A percentile compares a stretch with the other conserved stretches of the same genome.
Conservation (phyloP, 2,329 filamentous ascomycete species). For the Phoma sp. region DNA sequence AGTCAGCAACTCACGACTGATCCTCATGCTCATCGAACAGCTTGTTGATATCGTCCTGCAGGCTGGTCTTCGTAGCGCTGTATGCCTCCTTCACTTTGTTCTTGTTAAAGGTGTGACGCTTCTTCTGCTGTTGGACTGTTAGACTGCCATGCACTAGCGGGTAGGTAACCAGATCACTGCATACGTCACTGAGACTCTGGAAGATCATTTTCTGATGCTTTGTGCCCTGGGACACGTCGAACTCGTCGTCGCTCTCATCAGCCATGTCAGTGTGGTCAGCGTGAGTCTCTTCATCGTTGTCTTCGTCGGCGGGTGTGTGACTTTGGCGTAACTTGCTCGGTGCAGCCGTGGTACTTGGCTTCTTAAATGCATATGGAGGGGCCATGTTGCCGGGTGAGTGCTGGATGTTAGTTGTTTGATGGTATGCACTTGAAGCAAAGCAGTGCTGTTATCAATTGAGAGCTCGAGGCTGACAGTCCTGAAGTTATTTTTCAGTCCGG, state of each 20-base stretch:
- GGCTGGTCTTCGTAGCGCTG: constrained; percentile 6
- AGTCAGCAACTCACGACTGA: constrained; percentile 33
- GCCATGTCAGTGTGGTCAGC: constrained; percentile 9
- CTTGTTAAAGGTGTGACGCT: constrained; percentile 30
- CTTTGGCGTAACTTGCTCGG: constrained; percentile 16
- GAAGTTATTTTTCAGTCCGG: neutral
- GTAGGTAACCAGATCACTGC: constrained; percentile 9
- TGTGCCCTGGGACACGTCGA: constrained; percentile 14
- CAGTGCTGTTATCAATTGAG: no score
- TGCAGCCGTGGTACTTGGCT: constrained; percentile 5
- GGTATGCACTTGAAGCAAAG: constrained; percentile 7
- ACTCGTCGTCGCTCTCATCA: constrained; percentile 8
- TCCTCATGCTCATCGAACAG: constrained; percentile 36
- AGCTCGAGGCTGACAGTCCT: neutral
- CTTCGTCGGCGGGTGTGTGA: constrained; percentile 14
- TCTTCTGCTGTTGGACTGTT: constrained; percentile 31
- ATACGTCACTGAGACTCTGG: constrained; percentile 32
- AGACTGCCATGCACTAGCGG: neutral
- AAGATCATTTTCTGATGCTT: constrained; percentile 26
- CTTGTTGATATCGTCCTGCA: constrained; percentile 26
- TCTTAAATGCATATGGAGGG: constrained; percentile 19
- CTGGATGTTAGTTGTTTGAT: constrained; percentile 21
- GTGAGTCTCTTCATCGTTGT: constrained; percentile 5
- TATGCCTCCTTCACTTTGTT: constrained; percentile 31
- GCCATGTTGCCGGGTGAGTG: constrained; percentile 27